Evolutionary conservation across 2,329 filamentous ascomycete species (phyloP), one percentile per base, ranked within the genome.

Genomic region (Fusarium sp.): DNA sequence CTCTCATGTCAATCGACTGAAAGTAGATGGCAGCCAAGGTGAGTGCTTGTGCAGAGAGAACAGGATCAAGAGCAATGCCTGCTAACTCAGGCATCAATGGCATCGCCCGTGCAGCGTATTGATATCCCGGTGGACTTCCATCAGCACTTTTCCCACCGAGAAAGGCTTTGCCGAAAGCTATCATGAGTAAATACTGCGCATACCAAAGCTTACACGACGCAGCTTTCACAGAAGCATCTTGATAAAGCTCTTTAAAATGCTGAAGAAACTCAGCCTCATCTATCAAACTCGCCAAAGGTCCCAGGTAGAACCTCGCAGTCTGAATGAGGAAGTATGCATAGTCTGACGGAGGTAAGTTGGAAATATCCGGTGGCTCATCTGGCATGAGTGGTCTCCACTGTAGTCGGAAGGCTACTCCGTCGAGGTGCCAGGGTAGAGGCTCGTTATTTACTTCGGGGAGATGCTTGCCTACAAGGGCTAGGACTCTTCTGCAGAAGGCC

Each of bases 1-100:
- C 75, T 56, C 82, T 77, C 80, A 84, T 83, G 21, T 84, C 82
- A 4, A 84, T 77, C 1, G 83, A 83, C 37, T 84, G 82, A 6
- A 84, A 79, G 60, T 83, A 84, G 1, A 84, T 71, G 0, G 82
- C 82, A 0, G 79, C 82, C 11, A 84, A 37, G 0, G 80, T 79
- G 0, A 84, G 69, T 0, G 81, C 81, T 19, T 84, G 73, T 0
- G 69, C 71, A 1, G 76, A 75, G 1, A 77, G 60, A 0, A 77
- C 65, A 0, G 75, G 68, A 3, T 78, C 75, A 1, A 74, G 49
- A 25, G 77, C 76, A 18, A 78, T 72, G 2, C 67, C 70, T 0
- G 75, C 73, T 9, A 84, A 30, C 56, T 84, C 82, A 0, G 83
- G 83, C 49, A 84, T 76, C 8, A 84, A 19, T 0, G 81, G 78